Base-by-base conservation (phyloP, 2,329 filamentous ascomycete genomes). In the Penicillium sp. region DNA sequence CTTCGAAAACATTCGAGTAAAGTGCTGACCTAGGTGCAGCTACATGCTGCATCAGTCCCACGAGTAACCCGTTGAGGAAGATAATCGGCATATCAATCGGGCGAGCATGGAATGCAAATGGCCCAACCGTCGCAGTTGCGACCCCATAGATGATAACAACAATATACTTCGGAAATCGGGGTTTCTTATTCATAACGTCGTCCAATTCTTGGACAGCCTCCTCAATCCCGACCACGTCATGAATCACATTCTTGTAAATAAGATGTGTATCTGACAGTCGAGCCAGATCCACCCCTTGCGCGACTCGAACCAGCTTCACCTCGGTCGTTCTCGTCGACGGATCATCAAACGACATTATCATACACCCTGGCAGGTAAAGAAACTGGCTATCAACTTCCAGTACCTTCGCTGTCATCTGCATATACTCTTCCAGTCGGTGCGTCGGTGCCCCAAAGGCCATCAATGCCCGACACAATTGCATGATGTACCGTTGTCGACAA, bases 361-460 rank as follows among this genome's bases (percentile, higher is more conserved):
- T 65, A 37, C 63, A 65, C 3, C 63, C 90, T 89, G 68, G 95
- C 23, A 96, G 84, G 70, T 96, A 96, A 13, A 96, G 76, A 64
- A 94, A 96, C 66, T 96, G 91, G 9, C 88, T 88, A 61, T 96
- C 89, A 21, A 96, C 92, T 71, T 92, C 90, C 28, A 96, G 82
- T 1, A 94, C 89, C 16, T 90, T 83, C 1, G 92, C 87, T 5
- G 90, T 91, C 89, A 92, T 95, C 59, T 83, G 87, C 84, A 96
- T 87, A 72, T 95, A 96, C 68, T 96, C 77, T 74, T 96, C 92
- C 14, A 96, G 79, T 19, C 92, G 86, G 75, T 97, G 92, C 0
- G 92, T 95, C 1, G 92, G 92, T 0, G 92, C 92, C n/a, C 92
- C 92, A 60, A 90, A 96, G 67, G 85, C 80, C 91, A 97, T 96